A percentile compares a stretch with the other conserved stretches of the same genome.
Conservation (phyloP, 2,329 filamentous ascomycete genomes). For the Trichoderma sp. region DNA sequence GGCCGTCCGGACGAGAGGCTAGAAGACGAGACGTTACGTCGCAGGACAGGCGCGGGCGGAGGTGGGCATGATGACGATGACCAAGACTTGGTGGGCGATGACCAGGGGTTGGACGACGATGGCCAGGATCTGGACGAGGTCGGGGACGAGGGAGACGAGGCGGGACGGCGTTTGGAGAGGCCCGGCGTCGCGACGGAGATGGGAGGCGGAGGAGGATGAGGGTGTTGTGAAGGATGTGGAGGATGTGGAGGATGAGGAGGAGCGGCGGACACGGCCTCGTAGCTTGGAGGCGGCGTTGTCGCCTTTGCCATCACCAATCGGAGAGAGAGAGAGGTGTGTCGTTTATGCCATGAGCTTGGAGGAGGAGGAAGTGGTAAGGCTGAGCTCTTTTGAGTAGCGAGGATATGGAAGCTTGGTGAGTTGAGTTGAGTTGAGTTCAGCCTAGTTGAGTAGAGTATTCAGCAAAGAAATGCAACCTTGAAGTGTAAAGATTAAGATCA, state of each 20-base stretch:
- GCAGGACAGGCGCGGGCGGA: background rate
- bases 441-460: background rate
- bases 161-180: background rate
- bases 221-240: too few relatives aligned
- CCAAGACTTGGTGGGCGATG: background rate
- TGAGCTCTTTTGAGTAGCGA: background rate
- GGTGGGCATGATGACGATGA: background rate
- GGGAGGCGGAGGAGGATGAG: background rate
- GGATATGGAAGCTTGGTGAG: background rate
- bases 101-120: background rate
- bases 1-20: background rate
- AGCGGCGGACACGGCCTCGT: slow-evolving; percentile 24
- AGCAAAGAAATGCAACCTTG: too few relatives aligned
- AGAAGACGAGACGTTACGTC: background rate
- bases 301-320: slow-evolving; percentile 16
- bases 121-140: background rate
- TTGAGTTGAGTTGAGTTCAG: background rate
- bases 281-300: slow-evolving; percentile 25
- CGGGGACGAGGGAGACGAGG: background rate
- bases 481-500: background rate
- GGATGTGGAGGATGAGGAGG: background rate
- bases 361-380: background rate
- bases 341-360: slow-evolving; percentile 25
- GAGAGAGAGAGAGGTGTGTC: background rate
- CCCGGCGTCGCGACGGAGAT: slow-evolving; percentile 19